Evolutionary conservation across 2,329 filamentous ascomycete genomes (phyloP).

Genomic region (Aureobasidium sp.): DNA sequence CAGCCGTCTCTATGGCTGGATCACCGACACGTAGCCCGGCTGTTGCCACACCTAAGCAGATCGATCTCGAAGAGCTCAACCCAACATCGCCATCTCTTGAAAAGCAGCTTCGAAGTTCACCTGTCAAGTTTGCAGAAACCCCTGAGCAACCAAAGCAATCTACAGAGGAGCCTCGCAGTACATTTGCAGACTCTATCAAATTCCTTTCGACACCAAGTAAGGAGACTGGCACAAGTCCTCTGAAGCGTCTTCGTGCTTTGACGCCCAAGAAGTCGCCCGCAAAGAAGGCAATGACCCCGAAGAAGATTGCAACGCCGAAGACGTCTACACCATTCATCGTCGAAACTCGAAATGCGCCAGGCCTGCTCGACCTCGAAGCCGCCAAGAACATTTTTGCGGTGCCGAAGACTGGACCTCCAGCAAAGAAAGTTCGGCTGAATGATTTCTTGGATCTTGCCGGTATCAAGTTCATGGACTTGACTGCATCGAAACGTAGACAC

Average conservation of each 20-base stretch:
- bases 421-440: slow-evolving; percentile 57
- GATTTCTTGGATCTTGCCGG: slow-evolving; percentile 93
- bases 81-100: slow-evolving; percentile 23
- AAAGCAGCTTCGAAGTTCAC: slow-evolving; percentile 22
- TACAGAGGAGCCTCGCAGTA: slow-evolving; percentile 9
- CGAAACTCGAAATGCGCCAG: slow-evolving; percentile 20
- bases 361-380: slow-evolving; percentile 17
- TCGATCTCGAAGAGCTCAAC: slow-evolving; percentile 17
- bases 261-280: slow-evolving; percentile 29
- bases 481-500: slow-evolving; percentile 76
- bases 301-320: slow-evolving; percentile 34
- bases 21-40: slow-evolving; percentile 2
- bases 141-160: slow-evolving; percentile 22
- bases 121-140: slow-evolving; percentile 7
- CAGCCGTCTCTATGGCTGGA: not conserved
- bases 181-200: slow-evolving; percentile 36
- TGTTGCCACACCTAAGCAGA: slow-evolving; percentile 11
- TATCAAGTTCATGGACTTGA: slow-evolving; percentile 97
- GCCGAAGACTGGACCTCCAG: slow-evolving; percentile 16
- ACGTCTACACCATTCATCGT: slow-evolving; percentile 19
- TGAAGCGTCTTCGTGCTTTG: slow-evolving; percentile 30
- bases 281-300: slow-evolving; percentile 35
- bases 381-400: slow-evolving; percentile 23
- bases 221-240: slow-evolving; percentile 37
- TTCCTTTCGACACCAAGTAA: slow-evolving; percentile 44